A percentile compares a stretch with the other conserved stretches of the same genome.
Evolutionary conservation across 192 early-diverging fungal species (phyloP).

Genomic region (Lunasporangiospora selenospora): DNA sequence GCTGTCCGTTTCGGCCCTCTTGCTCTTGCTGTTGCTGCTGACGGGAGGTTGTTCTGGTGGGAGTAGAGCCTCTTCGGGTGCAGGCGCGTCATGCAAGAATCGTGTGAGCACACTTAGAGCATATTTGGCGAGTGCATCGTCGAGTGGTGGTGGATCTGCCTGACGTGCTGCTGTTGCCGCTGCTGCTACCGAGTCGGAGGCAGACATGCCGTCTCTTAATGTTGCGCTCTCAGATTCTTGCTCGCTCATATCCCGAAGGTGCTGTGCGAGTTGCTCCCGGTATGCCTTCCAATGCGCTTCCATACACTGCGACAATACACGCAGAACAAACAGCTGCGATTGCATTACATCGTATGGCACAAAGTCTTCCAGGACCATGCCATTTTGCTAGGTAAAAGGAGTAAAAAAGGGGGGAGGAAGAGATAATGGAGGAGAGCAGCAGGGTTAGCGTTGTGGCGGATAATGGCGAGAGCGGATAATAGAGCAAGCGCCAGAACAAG

Average conservation of each 20-base stretch:
- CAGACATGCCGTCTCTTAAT: slow-evolving; percentile 1
- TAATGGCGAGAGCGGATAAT: background rate
- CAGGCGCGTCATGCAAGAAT: slow-evolving; percentile 66
- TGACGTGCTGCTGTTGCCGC: slow-evolving; percentile 39
- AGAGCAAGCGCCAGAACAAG: slow-evolving; percentile 5
- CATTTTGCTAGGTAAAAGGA: slow-evolving; percentile 28
- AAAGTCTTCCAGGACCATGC: slow-evolving; percentile 58
- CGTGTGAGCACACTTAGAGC: slow-evolving; percentile 66
- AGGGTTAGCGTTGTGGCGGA: background rate
- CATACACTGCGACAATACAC: slow-evolving; percentile 86
- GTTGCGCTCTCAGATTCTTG: slow-evolving; percentile 27
- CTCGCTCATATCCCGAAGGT: slow-evolving; percentile 33
- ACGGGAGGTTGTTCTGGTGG: slow-evolving; percentile 35
- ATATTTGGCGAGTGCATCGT: slow-evolving; percentile 73
- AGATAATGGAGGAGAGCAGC: background rate
- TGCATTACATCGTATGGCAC: slow-evolving; percentile 76
- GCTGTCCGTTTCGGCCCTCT: slow-evolving; percentile 35
- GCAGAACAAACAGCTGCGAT: slow-evolving; percentile 85
- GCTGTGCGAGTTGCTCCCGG: slow-evolving; percentile 50
- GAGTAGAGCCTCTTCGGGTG: slow-evolving; percentile 48
- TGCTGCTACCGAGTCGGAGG: slow-evolving; percentile 28
- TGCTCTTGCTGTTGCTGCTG: slow-evolving; percentile 26
- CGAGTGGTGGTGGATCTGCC: slow-evolving; percentile 78
- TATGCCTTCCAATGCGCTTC: slow-evolving; percentile 85
- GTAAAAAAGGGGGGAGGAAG: background rate